A percentile compares a stretch with the other conserved stretches of the same genome.
These are phyloP conservation scores for Hyparrhenia diplandra DNA, from an alignment of 176 grass and related monocot genomes.

Conservation along the genomic window DNA sequence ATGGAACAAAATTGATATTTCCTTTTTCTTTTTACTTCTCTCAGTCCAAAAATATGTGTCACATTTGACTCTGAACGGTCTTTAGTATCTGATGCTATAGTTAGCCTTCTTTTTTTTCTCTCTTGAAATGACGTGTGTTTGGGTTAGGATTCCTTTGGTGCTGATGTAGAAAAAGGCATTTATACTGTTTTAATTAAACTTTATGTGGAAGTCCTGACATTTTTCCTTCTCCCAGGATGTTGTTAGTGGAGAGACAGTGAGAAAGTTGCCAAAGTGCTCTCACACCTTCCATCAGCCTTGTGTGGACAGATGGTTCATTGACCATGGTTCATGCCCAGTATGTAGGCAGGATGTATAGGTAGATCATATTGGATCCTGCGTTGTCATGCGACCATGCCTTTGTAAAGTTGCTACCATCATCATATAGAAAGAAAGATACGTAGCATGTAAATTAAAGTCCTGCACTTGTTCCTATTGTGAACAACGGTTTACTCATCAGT, in stretches of 20 bases:
- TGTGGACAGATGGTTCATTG: slow-evolving; percentile 75
- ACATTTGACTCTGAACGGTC: not conserved
- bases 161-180: not conserved
- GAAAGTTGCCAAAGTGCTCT: slow-evolving; percentile 55
- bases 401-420: not conserved
- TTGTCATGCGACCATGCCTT: not conserved
- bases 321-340: slow-evolving; percentile 70
- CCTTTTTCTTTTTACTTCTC: not conserved
- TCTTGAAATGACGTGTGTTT: not conserved
- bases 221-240: slow-evolving; percentile 50
- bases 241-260: slow-evolving; percentile 47
- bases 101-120: not conserved
- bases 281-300: slow-evolving; percentile 76
- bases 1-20: not conserved
- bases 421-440: slow-evolving; percentile 9
- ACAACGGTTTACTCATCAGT: not conserved
- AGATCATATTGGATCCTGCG: not conserved
- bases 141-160: not conserved
- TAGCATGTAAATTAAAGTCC: slow-evolving; percentile 10
- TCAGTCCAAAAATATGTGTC: not conserved
- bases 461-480: not conserved
- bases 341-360: slow-evolving; percentile 67
- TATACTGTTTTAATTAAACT: not conserved
- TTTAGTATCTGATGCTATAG: not conserved
- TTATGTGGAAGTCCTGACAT: not conserved